phyloP scores from a whole-genome alignment of 2,329 filamentous ascomycete species.

The Thyridium curvatum region DNA sequence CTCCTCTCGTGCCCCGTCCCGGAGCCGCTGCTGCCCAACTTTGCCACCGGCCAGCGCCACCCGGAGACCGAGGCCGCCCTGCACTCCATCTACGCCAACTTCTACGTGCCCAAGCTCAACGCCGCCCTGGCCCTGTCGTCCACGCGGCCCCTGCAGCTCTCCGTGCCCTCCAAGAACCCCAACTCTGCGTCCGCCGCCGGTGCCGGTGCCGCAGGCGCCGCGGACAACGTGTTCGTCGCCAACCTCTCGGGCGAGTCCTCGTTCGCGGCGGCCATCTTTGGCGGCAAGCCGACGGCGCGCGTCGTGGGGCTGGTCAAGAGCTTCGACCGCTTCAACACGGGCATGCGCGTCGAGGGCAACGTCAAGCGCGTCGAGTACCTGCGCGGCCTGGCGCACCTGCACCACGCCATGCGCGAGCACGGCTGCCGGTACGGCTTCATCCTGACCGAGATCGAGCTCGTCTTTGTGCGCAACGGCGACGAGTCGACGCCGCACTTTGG shows the following conservation, averaged over 20 bases:
- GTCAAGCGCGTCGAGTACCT: conserved; percentile 86
- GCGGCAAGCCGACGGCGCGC: conserved; percentile 38
- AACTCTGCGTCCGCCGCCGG: conserved; percentile 22
- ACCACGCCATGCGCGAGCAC: conserved; percentile 90
- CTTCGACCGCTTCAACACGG: conserved; percentile 92
- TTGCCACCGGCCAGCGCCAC: conserved; percentile 51
- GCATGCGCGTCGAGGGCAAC: conserved; percentile 81
- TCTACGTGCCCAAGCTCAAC: conserved; percentile 85
- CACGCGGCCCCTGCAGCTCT: conserved; percentile 52
- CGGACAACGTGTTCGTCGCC: conserved; percentile 51
- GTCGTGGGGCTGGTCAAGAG: conserved; percentile 71
- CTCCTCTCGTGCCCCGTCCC: conserved; percentile 68
- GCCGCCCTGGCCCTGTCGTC: conserved; percentile 73
- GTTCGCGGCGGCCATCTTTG: conserved; percentile 47
- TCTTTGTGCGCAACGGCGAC: conserved; percentile 76
- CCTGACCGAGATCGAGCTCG: conserved; percentile 90
- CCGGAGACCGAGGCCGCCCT: conserved; percentile 76
- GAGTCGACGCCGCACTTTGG: conserved; percentile 75
- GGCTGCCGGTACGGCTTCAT: conserved; percentile 93
- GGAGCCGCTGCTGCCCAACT: conserved; percentile 52
- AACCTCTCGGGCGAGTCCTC: conserved; percentile 51
- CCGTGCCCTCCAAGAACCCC: conserved; percentile 30
- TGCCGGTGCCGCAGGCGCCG: conserved; percentile 35
- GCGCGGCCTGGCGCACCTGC: conserved; percentile 75
- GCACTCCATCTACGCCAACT: conserved; percentile 66